These are phyloP conservation scores for Podaxis sp. DNA, from an alignment of 768 basidiomycete genomes.

Conservation along the genomic window DNA sequence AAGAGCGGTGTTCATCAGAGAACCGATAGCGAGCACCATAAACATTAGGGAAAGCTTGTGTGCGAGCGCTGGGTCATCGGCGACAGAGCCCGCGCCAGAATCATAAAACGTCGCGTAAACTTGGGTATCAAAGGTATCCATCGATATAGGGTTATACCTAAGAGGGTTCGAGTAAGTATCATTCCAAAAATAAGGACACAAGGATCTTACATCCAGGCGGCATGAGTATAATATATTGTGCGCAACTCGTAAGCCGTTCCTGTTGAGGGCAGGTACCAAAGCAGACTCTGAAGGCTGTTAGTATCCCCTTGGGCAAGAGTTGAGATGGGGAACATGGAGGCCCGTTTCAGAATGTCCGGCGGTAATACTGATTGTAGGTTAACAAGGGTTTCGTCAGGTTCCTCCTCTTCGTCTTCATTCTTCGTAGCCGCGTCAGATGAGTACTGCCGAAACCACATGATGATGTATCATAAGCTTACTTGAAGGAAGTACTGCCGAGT, in stretches of 20 bases:
- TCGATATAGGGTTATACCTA: slow-evolving; percentile 69
- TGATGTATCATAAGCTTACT: slow-evolving; percentile 35
- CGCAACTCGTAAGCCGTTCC: slow-evolving; percentile 61
- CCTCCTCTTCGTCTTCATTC: slow-evolving; percentile 51
- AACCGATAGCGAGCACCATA: slow-evolving; percentile 66
- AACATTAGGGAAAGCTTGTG: slow-evolving; percentile 65
- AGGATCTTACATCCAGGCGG: slow-evolving; percentile 65
- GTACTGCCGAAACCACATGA: slow-evolving; percentile 16
- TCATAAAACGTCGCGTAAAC: slow-evolving; percentile 59
- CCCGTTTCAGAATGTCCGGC: slow-evolving; percentile 59
- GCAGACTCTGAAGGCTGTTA: slow-evolving; percentile 53
- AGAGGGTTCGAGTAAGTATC: neutral
- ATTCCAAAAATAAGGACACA: neutral
- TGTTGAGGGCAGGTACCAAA: slow-evolving; percentile 67
- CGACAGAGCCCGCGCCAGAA: slow-evolving; percentile 36
- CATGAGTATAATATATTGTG: slow-evolving; percentile 59
- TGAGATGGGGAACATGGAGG: slow-evolving; percentile 65
- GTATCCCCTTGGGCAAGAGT: slow-evolving; percentile 37
- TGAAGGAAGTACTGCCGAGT: slow-evolving; percentile 65
- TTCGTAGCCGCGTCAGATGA: slow-evolving; percentile 50
- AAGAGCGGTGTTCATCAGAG: slow-evolving; percentile 54
- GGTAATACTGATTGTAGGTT: slow-evolving; percentile 57
- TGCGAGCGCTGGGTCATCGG: slow-evolving; percentile 50
- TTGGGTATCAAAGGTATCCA: slow-evolving; percentile 58
- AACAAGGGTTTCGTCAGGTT: slow-evolving; percentile 37